Evolutionary conservation across 2,329 filamentous ascomycete genomes (phyloP), one percentile per base, ranked within the genome.

Genomic region (Ascochyta koolunga): DNA sequence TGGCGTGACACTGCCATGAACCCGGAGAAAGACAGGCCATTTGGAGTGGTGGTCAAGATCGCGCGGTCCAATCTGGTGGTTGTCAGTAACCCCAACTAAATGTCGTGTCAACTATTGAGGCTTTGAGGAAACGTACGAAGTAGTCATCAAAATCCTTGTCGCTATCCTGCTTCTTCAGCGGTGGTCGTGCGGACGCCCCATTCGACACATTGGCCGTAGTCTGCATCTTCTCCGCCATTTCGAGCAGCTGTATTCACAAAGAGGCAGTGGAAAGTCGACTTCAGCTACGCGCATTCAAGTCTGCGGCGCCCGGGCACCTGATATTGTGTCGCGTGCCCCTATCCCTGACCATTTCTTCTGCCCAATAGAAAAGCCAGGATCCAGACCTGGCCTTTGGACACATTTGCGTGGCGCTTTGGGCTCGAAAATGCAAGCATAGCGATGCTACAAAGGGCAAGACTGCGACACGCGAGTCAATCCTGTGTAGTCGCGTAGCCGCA

Each of bases 1-100:
- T 10, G 89, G 89, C 54, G 88, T 73, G 56, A 92, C 85, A 61
- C 86, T 89, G 65, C 89, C 89, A 67, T 91, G 89, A 70, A 93
- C 79, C 49, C 88, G 87, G 67, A 92, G 76, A 68, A 91, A 88
- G 51, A 86, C 82, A 11, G 89, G 89, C 81, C 87, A 87, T 81
- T 90, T 91, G 13, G 88, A 91, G 73, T 91, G 89, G 62, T 84
- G 83, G 51, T 86, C 81, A 50, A 90, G 82, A 68, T 91, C 86
- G 57, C 87, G 83, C 21, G 89, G 89, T 9, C 85, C 85, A 21
- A 71, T 42, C 70, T 73, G 19, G 16, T 1, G 1, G 1, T 5
- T 44, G 37, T 69, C 54, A 67, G 56, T 21, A 36, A 16, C 32
- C n/a, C 29, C 24, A 16, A 40, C 1, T n/a, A 11, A n/a, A 38